Percentiles rank a stretch among this genome's conserved stretches.
Conservation (phyloP, 2,329 filamentous ascomycete species). For the Fusarium miscanthi region DNA sequence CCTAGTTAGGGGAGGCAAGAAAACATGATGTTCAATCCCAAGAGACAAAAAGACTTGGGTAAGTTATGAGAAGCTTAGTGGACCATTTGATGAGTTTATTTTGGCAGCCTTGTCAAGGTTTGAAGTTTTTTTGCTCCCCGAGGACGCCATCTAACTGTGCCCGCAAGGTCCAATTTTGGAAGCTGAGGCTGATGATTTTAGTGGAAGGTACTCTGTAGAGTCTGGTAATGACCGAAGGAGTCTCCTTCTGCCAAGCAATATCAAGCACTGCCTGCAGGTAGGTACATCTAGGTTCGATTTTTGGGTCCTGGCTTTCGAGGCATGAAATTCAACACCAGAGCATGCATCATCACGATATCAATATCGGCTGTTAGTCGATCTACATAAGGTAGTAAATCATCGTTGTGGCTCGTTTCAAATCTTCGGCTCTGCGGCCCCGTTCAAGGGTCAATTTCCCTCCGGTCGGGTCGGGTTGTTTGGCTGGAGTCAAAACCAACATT, state of each 20-base stretch:
- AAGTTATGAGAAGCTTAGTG: neutral
- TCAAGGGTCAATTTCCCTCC: constrained; percentile 33
- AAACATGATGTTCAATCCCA: neutral
- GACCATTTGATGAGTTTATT: neutral
- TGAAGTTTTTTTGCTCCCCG: neutral
- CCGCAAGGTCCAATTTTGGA: neutral
- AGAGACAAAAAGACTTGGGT: neutral
- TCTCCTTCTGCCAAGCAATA: constrained; percentile 6
- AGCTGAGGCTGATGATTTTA: constrained; percentile 20
- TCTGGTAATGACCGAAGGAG: constrained; percentile 11
- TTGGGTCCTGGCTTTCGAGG: constrained; percentile 1
- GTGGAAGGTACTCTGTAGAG: neutral
- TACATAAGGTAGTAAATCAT: constrained; percentile 20
- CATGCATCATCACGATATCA: constrained; percentile 6
- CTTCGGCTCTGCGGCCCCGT: constrained; percentile 18
- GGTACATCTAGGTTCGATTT: neutral
- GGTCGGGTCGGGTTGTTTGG: constrained; percentile 26
- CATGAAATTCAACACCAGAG: neutral
- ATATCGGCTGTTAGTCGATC: constrained; percentile 34
- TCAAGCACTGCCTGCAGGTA: neutral
- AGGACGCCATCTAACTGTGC: neutral
- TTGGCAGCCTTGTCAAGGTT: neutral
- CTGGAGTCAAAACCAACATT: constrained; percentile 30
- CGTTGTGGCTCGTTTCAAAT: constrained; percentile 27
- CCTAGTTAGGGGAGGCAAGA: neutral